Evolutionary conservation across 495 filamentous ascomycete species (phyloP), one percentile per base, ranked within the genome.

Genomic region (Lichina pygmaea): DNA sequence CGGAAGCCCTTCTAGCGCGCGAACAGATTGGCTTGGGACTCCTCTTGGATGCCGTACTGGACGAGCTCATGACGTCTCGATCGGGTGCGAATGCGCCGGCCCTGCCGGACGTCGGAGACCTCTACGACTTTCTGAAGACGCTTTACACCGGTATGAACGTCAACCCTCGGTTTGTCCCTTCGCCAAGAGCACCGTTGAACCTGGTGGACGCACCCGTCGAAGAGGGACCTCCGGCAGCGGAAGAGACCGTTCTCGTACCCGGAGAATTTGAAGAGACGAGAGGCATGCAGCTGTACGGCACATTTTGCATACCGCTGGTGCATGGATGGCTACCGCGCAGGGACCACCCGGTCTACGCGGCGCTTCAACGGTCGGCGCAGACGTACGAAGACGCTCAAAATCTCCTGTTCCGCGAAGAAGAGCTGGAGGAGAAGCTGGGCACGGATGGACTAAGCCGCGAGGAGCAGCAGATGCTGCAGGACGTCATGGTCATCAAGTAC

Each of bases 121-220:
- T 97, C 0, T 86, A 91, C 55, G 62, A 67, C 13, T 95, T 97
- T 55, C 66, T 97, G 8, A 70, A 86, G 31, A 81, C 81, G 41
- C 65, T 97, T 4, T 84, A 94, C 55, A 94, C 86, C 0, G 89
- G 89, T 36, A 92, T 97, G 86, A 95, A 95, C 54, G 89, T 94
- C 41, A 95, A 97, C 53, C 89, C 89, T 36, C 76, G 79, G 13
- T 81, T 92, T 46, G 67, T 83, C 17, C 52, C 72, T 44, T 61
- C 63, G n/a, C 60, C 62, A 33, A 33, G 45, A 6, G 52, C 56
- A 31, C 36, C 59, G 10, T 54, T 64, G 11, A 58, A 60, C 46
- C 44, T 62, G 13, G 51, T 58, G 15, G 62, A 72, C 44, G 12
- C 59, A 61, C 44, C 57, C 57, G 32, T 55, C 59, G 46, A 44